A percentile compares a stretch with the other conserved stretches of the same genome.
phyloP scores from a whole-genome alignment of 768 basidiomycete genomes.

The Agaricus sinodeliciosus region DNA sequence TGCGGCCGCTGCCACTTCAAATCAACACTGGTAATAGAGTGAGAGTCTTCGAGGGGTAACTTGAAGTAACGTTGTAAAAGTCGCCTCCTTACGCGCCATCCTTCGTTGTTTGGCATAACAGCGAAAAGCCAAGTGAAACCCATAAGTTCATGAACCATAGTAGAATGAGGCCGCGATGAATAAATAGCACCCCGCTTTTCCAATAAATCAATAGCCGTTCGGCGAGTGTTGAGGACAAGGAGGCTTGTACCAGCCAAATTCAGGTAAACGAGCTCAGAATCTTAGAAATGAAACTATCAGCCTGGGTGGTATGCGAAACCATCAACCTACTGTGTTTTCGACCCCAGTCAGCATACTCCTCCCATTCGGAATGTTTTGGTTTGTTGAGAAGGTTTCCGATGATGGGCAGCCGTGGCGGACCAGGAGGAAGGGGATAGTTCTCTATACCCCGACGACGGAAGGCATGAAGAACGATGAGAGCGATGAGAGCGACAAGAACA shows the following conservation, averaged over 20 bases:
- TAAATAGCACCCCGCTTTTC: constrained; percentile 34
- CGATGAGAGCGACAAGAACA: constrained; percentile 1
- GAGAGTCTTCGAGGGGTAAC: constrained; percentile 13
- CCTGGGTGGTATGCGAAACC: neutral
- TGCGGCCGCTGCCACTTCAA: constrained; percentile 20
- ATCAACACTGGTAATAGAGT: constrained; percentile 13
- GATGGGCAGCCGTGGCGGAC: constrained; percentile 28
- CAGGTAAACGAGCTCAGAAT: constrained; percentile 20
- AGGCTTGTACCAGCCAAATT: constrained; percentile 17
- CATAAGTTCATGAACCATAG: constrained; percentile 11
- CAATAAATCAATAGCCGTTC: constrained; percentile 30
- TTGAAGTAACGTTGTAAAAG: constrained; percentile 33
- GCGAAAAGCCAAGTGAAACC: constrained; percentile 15
- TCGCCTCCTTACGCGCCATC: constrained; percentile 14
- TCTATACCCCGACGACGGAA: neutral
- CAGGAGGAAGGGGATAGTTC: constrained; percentile 27
- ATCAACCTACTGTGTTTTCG: constrained; percentile 24
- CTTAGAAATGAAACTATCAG: constrained; percentile 7
- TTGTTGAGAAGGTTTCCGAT: constrained; percentile 31
- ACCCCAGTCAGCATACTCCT: constrained; percentile 31
- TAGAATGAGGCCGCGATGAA: constrained; percentile 17
- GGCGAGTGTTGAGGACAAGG: constrained; percentile 24
- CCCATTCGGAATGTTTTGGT: constrained; percentile 25
- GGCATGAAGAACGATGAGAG: constrained; percentile 2
- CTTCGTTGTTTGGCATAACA: constrained; percentile 12